phyloP scores from a whole-genome alignment of 192 early-diverging fungal species.

The Chytriomyces confervae region DNA sequence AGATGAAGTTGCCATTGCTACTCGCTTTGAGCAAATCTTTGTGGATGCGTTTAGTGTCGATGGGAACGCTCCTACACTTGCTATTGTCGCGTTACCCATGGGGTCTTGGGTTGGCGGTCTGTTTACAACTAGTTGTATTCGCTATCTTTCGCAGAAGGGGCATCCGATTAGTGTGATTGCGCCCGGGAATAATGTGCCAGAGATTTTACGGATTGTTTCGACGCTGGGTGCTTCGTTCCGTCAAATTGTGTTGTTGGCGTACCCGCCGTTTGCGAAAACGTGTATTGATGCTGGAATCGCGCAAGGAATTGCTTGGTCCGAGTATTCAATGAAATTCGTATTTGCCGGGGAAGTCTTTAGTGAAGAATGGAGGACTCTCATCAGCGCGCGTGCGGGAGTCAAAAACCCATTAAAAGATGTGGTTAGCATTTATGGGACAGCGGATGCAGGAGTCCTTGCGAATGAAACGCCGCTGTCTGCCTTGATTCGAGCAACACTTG shows the following conservation, averaged over 20 bases:
- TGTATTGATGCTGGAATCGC: slow-evolving; percentile 12
- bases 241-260: slow-evolving; percentile 27
- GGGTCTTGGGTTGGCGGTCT: slow-evolving; percentile 39
- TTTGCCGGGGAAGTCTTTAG: slow-evolving; percentile 47
- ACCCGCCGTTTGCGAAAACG: slow-evolving; percentile 31
- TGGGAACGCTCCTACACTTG: slow-evolving; percentile 15
- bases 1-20: slow-evolving; percentile 27
- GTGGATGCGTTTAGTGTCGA: slow-evolving; percentile 22
- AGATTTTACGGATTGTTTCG: slow-evolving; percentile 33
- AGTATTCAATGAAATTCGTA: slow-evolving; percentile 27
- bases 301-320: slow-evolving; percentile 4
- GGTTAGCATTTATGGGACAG: slow-evolving; percentile 50
- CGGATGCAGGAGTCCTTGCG: slow-evolving; percentile 49
- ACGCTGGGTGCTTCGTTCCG: slow-evolving; percentile 21
- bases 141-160: slow-evolving; percentile 26
- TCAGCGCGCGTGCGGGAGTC: slow-evolving; percentile 23
- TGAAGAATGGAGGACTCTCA: slow-evolving; percentile 42
- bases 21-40: slow-evolving; percentile 36
- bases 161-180: slow-evolving; percentile 31
- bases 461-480: slow-evolving; percentile 39
- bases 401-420: slow-evolving; percentile 23
- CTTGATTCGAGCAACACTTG: slow-evolving; percentile 32
- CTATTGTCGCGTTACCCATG: slow-evolving; percentile 29
- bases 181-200: slow-evolving; percentile 30
- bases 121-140: slow-evolving; percentile 27